phyloP scores from a whole-genome alignment of 192 early-diverging fungal genomes.

The Coemansia sp. region DNA sequence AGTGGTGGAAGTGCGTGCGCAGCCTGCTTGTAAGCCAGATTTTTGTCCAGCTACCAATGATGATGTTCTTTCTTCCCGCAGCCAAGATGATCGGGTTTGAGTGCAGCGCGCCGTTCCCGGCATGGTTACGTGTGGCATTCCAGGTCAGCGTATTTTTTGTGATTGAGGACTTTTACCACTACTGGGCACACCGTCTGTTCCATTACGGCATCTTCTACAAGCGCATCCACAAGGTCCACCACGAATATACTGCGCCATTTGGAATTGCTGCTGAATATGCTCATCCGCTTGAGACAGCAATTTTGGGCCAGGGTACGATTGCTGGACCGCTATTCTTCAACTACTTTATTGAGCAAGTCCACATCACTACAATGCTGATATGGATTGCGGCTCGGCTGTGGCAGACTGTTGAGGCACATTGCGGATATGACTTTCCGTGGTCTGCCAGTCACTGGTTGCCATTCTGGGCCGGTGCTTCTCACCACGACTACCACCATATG shows the following conservation, averaged over 20 bases:
- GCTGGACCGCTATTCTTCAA: slow-evolving; percentile 60
- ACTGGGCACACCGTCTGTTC: slow-evolving; percentile 69
- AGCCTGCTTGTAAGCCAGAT: slow-evolving; percentile 65
- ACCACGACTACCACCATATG: slow-evolving; percentile 79
- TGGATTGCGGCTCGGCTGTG: slow-evolving; percentile 69
- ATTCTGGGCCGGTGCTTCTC: slow-evolving; percentile 80
- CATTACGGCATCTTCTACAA: slow-evolving; percentile 73
- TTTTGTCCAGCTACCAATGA: slow-evolving; percentile 68
- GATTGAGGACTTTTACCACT: slow-evolving; percentile 71
- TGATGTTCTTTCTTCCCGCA: slow-evolving; percentile 63
- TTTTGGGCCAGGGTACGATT: slow-evolving; percentile 66
- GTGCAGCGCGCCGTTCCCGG: slow-evolving; percentile 65
- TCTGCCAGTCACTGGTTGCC: slow-evolving; percentile 77
- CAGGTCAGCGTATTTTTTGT: slow-evolving; percentile 62
- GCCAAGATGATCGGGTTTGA: slow-evolving; percentile 66
- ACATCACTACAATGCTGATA: slow-evolving; percentile 65
- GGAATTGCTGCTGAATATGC: slow-evolving; percentile 73
- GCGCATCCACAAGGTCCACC: slow-evolving; percentile 77
- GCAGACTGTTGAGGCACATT: slow-evolving; percentile 71
- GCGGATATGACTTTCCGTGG: slow-evolving; percentile 84
- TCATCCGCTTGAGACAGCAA: slow-evolving; percentile 67
- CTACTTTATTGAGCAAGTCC: slow-evolving; percentile 58
- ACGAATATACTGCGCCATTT: slow-evolving; percentile 73
- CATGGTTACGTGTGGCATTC: slow-evolving; percentile 51
- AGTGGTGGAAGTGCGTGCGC: slow-evolving; percentile 61